Evolutionary conservation across 257 asterid genomes (phyloP), one percentile per base, ranked within the genome.

Genomic region (Solanum microdontum): DNA sequence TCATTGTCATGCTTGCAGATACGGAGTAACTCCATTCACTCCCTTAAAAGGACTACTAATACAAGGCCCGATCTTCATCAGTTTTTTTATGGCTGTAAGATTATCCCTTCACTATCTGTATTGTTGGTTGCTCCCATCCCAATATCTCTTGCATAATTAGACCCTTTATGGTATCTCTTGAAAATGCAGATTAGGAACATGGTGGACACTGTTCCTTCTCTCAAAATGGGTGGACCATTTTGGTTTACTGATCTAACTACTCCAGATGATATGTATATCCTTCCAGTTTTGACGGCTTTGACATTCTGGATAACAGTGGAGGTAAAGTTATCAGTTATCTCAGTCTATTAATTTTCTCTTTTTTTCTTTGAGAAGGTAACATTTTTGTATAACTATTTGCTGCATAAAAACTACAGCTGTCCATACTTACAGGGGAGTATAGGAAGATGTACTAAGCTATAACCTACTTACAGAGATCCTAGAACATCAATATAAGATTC

Each of bases 221-320:
- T 96, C 91, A 94, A 94, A 91, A 91, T 93, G n/a, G 99, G 99
- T 19, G 99, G 99, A 76, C 88, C 91, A 87, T 90, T 90, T 80
- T 97, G 99, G 99, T 97, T 97, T 90, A 91, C 94, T 26, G 99
- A 96, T 93, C 93, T 97, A 93, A 91, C 97, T 10, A 94, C 98
- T 88, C 97, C 99, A 13, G 99, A 97, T 92, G 85, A 86, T 92
- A 86, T 96, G 95, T 93, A 89, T 51, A 87, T 96, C 84, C 89
- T 97, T 37, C 99, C 99, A 33, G 91, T 95, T 92, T 90, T 97
- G 93, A 92, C 98, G 2, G 99, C 97, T 86, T 89, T 97, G 89
- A 93, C 99, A 84, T 97, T 96, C 92, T 96, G 94, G 99, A 91
- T 95, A 64, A 95, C 96, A 8, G 98, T 96, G 90, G 99, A 96